phyloP scores from a whole-genome alignment of 108 stramenopile species.

The Craspedostauros australis region DNA sequence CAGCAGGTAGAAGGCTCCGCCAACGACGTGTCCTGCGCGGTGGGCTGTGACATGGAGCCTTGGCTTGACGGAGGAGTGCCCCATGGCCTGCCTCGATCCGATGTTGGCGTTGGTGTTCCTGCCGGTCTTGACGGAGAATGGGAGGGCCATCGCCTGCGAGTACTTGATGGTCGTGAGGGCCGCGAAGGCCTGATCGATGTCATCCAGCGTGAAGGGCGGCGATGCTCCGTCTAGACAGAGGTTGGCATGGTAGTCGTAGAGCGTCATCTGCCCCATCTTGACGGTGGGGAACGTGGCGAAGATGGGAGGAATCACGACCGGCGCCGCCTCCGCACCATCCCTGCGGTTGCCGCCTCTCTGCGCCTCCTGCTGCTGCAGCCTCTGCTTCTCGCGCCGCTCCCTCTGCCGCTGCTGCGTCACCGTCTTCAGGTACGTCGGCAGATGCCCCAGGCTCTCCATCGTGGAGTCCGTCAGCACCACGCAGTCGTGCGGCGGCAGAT shows the following conservation, averaged over 20 bases:
- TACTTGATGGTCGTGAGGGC: constrained; percentile 78
- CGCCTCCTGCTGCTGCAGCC: not conserved
- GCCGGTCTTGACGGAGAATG: constrained; percentile 10
- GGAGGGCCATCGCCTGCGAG: constrained; percentile 68
- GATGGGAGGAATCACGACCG: constrained; percentile 56
- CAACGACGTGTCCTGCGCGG: constrained; percentile 81
- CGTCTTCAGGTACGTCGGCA: constrained; percentile 25
- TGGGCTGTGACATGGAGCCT: constrained; percentile 68
- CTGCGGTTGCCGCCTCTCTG: not conserved
- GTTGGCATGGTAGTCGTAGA: constrained; percentile 89
- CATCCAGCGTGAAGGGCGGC: constrained; percentile 77
- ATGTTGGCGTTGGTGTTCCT: too few species aligned
- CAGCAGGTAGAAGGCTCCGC: constrained; percentile 75
- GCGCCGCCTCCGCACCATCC: not conserved
- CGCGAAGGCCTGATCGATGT: constrained; percentile 80
- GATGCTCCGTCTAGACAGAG: constrained; percentile 61
- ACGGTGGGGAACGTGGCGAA: constrained; percentile 90
- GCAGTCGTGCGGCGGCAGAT: constrained; percentile 57
- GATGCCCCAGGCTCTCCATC: constrained; percentile 40
- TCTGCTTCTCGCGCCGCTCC: not conserved
- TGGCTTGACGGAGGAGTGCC: not conserved
- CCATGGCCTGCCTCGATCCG: too few species aligned
- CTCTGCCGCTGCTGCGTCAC: not conserved
- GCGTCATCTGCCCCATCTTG: constrained; percentile 96
- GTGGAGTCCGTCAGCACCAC: constrained; percentile 71